Evolutionary conservation across 495 filamentous ascomycete genomes (phyloP), one percentile per base, ranked within the genome.

Genomic region (Neurospora sp.): DNA sequence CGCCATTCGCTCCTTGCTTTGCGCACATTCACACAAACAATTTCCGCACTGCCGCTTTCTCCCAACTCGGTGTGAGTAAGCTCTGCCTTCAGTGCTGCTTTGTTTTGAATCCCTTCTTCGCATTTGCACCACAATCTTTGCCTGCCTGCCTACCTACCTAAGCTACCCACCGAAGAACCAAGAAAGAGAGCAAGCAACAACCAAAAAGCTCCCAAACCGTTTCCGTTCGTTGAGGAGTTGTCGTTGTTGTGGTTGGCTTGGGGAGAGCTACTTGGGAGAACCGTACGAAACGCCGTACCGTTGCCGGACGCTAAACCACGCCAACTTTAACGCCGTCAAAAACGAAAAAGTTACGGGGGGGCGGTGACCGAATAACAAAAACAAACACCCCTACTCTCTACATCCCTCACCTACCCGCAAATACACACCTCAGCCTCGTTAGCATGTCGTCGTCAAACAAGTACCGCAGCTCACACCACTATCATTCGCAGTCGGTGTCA

Each of bases 371-470:
- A 35, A 62, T 35, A 62, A 18, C 27, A 35, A 62, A 62, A 62
- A 62, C 54, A 62, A 35, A 62, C 54, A 62, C 54, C 54, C 54
- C 23, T 62, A 62, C 27, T 62, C 27, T 35, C 54, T 62, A 62
- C 54, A 16, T 62, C 54, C 54, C 54, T 62, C 54, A 62, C 54
- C 54, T 62, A 18, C 54, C 54, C 54, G 54, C 54, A 62, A 35
- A 62, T 35, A 35, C 54, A 35, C 27, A 62, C 54, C 12, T 62
- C 54, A 62, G 54, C 54, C 54, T 62, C 27, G 54, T 62, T 11
- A 18, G 46, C 73, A 86, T 86, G 85, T 79, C 84, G 71, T 83
- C 81, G 39, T 79, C 78, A 40, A 66, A 80, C 71, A 83, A 85
- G 74, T 80, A 82, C 71, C 84, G 84, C 82, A 84, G 81, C 73